Evolutionary conservation across 139 green algal genomes (phyloP).

Genomic region (Ulvella scutata): DNA sequence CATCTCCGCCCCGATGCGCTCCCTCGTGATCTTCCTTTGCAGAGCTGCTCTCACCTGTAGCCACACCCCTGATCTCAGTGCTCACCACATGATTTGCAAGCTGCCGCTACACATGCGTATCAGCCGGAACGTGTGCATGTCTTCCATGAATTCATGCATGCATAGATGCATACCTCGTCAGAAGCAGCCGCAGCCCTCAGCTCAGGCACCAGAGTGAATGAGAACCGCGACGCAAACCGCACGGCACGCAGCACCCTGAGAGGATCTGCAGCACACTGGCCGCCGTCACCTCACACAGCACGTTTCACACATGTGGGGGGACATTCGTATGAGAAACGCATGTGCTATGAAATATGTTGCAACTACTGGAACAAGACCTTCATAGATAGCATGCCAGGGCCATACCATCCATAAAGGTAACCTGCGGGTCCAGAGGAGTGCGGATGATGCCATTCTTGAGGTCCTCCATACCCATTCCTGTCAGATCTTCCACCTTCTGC

Average conservation of each 20-base stretch:
- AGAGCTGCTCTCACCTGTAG: constrained; percentile 10
- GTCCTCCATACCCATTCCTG: constrained; percentile 57
- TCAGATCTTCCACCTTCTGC: constrained; percentile 76
- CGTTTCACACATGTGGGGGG: no score
- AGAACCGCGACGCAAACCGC: constrained; percentile 75
- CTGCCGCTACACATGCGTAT: no score
- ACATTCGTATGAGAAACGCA: no score
- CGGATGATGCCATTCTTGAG: constrained; percentile 67
- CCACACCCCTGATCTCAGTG: no score
- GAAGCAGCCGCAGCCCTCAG: constrained; percentile 54
- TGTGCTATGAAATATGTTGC: not conserved
- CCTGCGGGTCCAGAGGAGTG: constrained; percentile 71
- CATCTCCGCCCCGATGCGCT: constrained; percentile 25
- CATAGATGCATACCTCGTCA: constrained; percentile 31
- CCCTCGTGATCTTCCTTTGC: constrained; percentile 15
- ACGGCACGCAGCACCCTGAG: constrained; percentile 80
- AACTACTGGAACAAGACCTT: not conserved
- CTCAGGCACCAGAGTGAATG: constrained; percentile 61
- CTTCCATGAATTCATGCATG: not conserved
- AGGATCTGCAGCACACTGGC: constrained; percentile 48
- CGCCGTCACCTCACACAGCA: no score
- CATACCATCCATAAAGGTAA: constrained; percentile 85
- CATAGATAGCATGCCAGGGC: not conserved
- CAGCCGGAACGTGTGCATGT: no score
- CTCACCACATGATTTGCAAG: no score